phyloP scores from a whole-genome alignment of 1,284 basidiomycete genomes.

The Tilletia walkeri region DNA sequence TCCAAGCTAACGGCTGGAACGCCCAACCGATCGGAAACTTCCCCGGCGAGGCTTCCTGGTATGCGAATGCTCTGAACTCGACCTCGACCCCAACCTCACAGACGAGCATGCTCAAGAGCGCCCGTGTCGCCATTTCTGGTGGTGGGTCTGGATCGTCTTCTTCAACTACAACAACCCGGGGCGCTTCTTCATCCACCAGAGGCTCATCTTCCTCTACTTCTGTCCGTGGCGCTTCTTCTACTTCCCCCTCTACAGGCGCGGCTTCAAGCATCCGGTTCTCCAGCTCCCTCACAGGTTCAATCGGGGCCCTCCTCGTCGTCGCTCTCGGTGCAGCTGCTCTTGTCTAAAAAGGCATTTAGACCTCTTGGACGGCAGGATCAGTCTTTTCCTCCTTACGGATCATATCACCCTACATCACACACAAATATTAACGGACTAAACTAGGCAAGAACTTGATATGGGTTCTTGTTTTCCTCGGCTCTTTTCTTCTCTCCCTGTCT shows the following conservation, averaged over 20 bases:
- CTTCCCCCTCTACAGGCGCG: no score
- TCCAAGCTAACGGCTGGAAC: slow-evolving; percentile 34
- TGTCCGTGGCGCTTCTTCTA: background rate
- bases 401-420: no score
- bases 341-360: background rate
- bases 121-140: background rate
- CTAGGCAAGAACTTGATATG: no score
- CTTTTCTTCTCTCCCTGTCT: no score
- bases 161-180: background rate
- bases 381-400: no score
- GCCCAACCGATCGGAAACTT: slow-evolving; percentile 35
- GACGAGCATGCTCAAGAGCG: slow-evolving; percentile 21
- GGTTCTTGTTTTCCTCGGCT: no score
- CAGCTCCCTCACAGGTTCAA: background rate
- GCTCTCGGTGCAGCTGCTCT: slow-evolving; percentile 4
- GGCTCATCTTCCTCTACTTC: background rate
- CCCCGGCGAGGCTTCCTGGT: slow-evolving; percentile 38
- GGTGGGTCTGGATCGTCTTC: background rate
- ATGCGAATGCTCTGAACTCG: slow-evolving; percentile 33
- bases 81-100: slow-evolving; percentile 16
- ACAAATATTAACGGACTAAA: no score
- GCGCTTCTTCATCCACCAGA: background rate
- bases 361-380: no score
- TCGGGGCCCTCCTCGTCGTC: slow-evolving; percentile 4
- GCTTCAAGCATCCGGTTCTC: no score